Percentiles rank a stretch among this genome's conserved stretches.
These are phyloP conservation scores for Microbotryum lychnidis-dioicae DNA, from an alignment of 1,284 basidiomycete species.

Conservation along the genomic window DNA sequence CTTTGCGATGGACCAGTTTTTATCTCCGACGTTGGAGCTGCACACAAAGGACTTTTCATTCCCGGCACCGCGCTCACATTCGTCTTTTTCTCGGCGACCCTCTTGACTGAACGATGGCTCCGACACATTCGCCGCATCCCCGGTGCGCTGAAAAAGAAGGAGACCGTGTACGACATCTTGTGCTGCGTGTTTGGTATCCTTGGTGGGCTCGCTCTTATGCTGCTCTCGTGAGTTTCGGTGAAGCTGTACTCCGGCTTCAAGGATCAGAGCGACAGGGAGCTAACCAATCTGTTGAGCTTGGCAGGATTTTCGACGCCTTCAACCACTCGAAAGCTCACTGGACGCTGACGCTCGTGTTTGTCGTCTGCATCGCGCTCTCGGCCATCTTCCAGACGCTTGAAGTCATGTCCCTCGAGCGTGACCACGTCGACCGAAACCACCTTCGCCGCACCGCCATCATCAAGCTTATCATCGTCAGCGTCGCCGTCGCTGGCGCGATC, in stretches of 20 bases:
- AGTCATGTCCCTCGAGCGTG: constrained; percentile 39
- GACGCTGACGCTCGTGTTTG: constrained; percentile 46
- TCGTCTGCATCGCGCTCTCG: constrained; percentile 45
- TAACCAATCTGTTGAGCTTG: not conserved
- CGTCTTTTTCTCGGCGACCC: constrained; percentile 40
- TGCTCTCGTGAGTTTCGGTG: constrained; percentile 39
- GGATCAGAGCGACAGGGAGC: constrained; percentile 18
- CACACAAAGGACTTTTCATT: constrained; percentile 42
- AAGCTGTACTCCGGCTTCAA: too few relatives aligned
- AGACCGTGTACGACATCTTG: constrained; percentile 39
- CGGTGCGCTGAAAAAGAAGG: constrained; percentile 36
- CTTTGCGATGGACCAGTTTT: too few relatives aligned
- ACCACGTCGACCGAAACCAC: constrained; percentile 39
- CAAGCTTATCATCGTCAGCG: constrained; percentile 44
- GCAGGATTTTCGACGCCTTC: constrained; percentile 37
- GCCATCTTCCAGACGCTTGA: constrained; percentile 47
- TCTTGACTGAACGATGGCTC: constrained; percentile 46
- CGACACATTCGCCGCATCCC: constrained; percentile 47
- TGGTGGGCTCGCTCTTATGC: constrained; percentile 43
- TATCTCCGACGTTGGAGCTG: not conserved
- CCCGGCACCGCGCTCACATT: constrained; percentile 37
- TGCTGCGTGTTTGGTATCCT: constrained; percentile 44
- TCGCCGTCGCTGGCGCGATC: constrained; percentile 44
- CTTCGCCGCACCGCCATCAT: constrained; percentile 44
- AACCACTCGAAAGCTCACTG: constrained; percentile 45